Evolutionary conservation across 192 early-diverging fungal genomes (phyloP).

Genomic region (Coemansia sp.): DNA sequence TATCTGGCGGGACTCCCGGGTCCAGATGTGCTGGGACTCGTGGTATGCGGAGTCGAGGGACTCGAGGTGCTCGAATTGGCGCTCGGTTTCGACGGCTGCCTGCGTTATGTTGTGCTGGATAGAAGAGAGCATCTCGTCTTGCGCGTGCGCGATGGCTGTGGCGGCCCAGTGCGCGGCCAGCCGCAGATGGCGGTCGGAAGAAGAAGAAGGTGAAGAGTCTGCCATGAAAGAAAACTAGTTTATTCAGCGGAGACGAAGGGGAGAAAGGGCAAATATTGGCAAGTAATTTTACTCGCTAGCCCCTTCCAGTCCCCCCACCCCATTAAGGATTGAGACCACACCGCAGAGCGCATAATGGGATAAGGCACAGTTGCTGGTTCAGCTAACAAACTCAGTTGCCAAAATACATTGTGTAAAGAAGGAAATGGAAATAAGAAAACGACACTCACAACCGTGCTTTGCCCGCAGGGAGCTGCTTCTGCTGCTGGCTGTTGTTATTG

Average conservation of each 20-base stretch:
- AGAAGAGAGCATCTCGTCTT: slow-evolving; percentile 2
- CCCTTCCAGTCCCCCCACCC: too few relatives aligned
- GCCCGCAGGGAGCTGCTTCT: slow-evolving; percentile 1
- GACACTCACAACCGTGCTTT: background rate
- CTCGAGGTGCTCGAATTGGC: background rate
- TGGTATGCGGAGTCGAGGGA: background rate
- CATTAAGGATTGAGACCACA: background rate
- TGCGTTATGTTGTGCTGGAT: background rate
- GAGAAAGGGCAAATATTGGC: background rate
- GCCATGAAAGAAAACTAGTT: background rate
- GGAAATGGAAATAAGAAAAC: background rate
- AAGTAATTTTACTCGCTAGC: too few relatives aligned
- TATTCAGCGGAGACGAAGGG: background rate
- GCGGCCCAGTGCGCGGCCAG: slow-evolving; percentile 31
- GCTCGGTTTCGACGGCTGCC: background rate
- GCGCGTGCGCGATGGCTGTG: slow-evolving; percentile 8
- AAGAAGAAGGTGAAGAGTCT: background rate
- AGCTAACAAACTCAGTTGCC: too few relatives aligned
- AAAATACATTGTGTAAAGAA: background rate
- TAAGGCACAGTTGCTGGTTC: too few relatives aligned
- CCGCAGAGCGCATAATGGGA: too few relatives aligned
- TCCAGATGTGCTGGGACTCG: background rate
- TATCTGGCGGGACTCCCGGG: background rate
- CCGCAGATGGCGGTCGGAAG: slow-evolving; percentile 22
- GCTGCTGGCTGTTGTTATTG: slow-evolving; percentile 22